These are phyloP conservation scores for Boletus sp. DNA, from an alignment of 768 basidiomycete genomes.

Conservation along the genomic window DNA sequence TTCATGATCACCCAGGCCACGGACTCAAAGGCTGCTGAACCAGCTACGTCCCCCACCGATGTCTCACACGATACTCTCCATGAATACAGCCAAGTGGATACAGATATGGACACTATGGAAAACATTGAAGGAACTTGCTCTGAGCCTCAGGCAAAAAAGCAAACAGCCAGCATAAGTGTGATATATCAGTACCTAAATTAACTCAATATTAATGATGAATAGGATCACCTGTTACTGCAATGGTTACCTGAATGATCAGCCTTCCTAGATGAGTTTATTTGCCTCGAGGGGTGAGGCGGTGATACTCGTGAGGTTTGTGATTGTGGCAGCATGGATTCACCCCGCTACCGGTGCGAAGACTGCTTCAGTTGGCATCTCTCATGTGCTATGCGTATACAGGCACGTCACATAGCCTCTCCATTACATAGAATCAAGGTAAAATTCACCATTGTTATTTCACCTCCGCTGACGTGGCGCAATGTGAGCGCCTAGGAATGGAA, in stretches of 20 bases:
- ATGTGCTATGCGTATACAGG: not conserved
- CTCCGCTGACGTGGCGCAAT: too few relatives aligned
- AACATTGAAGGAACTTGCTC: too few relatives aligned
- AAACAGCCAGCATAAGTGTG: not conserved
- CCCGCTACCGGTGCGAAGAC: not conserved
- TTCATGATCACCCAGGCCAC: too few relatives aligned
- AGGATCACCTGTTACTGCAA: not conserved
- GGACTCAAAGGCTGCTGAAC: too few relatives aligned
- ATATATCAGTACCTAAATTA: not conserved
- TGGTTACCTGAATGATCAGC: not conserved
- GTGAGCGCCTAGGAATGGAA: constrained; percentile 3
- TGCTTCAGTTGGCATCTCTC: not conserved
- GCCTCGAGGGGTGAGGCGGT: not conserved
- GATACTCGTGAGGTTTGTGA: not conserved
- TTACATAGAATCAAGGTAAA: constrained; percentile 1
- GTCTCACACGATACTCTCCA: too few relatives aligned
- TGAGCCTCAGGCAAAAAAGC: too few relatives aligned
- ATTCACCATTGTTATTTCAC: too few relatives aligned
- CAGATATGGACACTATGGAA: too few relatives aligned
- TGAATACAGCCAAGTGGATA: too few relatives aligned
- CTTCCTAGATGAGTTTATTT: constrained; percentile 1
- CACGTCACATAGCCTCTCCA: not conserved
- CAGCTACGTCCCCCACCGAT: too few relatives aligned
- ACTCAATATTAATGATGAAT: not conserved
- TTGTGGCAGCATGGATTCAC: not conserved